Percentiles rank a stretch among this genome's conserved stretches.
Conservation (phyloP, 371 early-diverging fungal genomes). For the Mucor racemosus region DNA sequence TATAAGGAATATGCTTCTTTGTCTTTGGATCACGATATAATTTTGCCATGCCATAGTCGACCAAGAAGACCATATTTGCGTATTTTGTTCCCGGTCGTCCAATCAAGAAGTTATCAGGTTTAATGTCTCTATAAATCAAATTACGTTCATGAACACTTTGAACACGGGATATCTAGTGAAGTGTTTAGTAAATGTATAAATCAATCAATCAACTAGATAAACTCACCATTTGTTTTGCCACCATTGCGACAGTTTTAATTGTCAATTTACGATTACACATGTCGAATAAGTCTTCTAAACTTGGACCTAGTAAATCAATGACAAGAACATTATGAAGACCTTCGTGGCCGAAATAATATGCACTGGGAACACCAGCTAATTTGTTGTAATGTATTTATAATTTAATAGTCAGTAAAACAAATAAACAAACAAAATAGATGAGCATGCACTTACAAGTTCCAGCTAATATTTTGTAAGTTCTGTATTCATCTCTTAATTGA, state of each 20-base stretch:
- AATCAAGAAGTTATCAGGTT: conserved; percentile 99
- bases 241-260: conserved; percentile 94
- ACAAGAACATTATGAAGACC: conserved; percentile 95
- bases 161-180: conserved; percentile 57
- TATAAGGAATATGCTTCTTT: conserved; percentile 88
- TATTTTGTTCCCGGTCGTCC: conserved; percentile 73
- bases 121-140: conserved; percentile 98
- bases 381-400: conserved; percentile 55
- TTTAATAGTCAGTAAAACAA: conserved; percentile 56
- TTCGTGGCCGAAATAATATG: conserved; percentile 96
- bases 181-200: background rate
- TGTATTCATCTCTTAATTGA: too few species aligned
- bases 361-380: conserved; percentile 83
- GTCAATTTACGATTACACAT: conserved; percentile 90
- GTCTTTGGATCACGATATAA: conserved; percentile 88
- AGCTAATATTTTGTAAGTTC: conserved; percentile 81
- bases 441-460: conserved; percentile 58
- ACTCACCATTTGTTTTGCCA: conserved; percentile 95
- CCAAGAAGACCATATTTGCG: conserved; percentile 66
- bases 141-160: conserved; percentile 96
- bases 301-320: conserved; percentile 98
- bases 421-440: conserved; percentile 65
- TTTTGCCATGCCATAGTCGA: conserved; percentile 97
- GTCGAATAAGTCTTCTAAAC: conserved; percentile 97
- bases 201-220: background rate